A percentile compares a stretch with the other conserved stretches of the same genome.
phyloP scores from a whole-genome alignment of 2,329 filamentous ascomycete species.

The Paraphaeosphaeria sporulosa region DNA sequence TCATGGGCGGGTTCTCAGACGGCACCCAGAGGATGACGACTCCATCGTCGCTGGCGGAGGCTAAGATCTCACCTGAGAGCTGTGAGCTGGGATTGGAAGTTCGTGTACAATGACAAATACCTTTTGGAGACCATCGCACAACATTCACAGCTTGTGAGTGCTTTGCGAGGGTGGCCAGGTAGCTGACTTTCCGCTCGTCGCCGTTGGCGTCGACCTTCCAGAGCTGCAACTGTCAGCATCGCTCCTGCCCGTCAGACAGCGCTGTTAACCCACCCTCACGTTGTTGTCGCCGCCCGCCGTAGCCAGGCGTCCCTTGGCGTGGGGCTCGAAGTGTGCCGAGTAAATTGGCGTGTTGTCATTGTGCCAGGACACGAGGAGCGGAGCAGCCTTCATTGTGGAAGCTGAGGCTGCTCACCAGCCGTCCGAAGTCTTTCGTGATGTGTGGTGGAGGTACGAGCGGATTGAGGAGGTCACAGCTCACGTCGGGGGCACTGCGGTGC shows the following conservation, averaged over 20 bases:
- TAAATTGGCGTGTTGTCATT: constrained; percentile 97
- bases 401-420: constrained; percentile 32
- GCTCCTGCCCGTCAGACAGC: constrained; percentile 10
- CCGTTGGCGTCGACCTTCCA: constrained; percentile 90
- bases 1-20: constrained; percentile 72
- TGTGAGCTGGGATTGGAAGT: constrained; percentile 27
- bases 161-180: constrained; percentile 88
- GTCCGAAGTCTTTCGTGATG: constrained; percentile 9
- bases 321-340: constrained; percentile 93
- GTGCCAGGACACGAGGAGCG: constrained; percentile 98
- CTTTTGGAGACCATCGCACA: constrained; percentile 92
- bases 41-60: constrained; percentile 94
- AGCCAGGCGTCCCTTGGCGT: constrained; percentile 88
- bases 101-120: constrained; percentile 57
- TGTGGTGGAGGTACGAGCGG: background rate
- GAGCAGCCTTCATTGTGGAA: constrained; percentile 85
- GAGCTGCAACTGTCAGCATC: constrained; percentile 65
- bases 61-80: constrained; percentile 81
- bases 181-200: constrained; percentile 87
- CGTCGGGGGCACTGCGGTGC: background rate
- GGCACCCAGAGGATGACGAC: constrained; percentile 97
- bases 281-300: constrained; percentile 97
- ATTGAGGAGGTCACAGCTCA: background rate
- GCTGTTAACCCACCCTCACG: constrained; percentile 73
- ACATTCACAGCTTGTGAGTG: constrained; percentile 99